A percentile compares a stretch with the other conserved stretches of the same genome.
Evolutionary conservation across 768 basidiomycete genomes (phyloP).

Genomic region (Clitopilus passeckerianus): DNA sequence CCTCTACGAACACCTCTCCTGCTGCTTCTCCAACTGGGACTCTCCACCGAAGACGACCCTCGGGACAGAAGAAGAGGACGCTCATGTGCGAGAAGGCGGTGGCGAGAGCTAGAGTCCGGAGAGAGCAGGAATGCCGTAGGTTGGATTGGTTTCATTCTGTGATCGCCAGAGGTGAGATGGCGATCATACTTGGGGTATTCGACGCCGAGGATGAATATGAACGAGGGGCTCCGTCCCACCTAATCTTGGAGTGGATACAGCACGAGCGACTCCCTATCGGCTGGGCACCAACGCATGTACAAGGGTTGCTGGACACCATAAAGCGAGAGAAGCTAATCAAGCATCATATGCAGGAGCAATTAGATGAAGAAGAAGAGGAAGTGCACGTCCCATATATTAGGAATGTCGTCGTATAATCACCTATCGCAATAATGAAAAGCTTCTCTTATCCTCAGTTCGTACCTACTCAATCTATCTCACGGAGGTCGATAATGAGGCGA

Average conservation of each 20-base stretch:
- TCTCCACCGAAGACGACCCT: conserved; percentile 20
- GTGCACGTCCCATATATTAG: neutral
- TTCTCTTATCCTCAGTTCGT: neutral
- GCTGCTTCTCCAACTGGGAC: conserved; percentile 11
- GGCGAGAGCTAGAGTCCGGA: conserved; percentile 45
- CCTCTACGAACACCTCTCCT: conserved; percentile 3
- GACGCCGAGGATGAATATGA: conserved; percentile 29
- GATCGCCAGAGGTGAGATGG: conserved; percentile 67
- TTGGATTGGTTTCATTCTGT: conserved; percentile 46
- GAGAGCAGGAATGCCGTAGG: conserved; percentile 38
- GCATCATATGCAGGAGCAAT: conserved; percentile 17
- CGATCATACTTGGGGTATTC: conserved; percentile 56
- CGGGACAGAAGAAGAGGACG: conserved; percentile 12
- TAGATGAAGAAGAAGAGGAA: neutral
- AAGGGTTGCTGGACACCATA: conserved; percentile 30
- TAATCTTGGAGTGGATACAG: conserved; percentile 44
- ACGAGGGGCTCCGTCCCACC: conserved; percentile 38
- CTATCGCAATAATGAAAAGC: neutral
- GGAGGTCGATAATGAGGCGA: too few relatives aligned
- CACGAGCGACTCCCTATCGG: conserved; percentile 47
- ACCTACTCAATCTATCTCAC: neutral
- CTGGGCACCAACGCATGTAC: conserved; percentile 33
- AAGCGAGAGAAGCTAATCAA: conserved; percentile 25
- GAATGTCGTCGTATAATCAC: neutral
- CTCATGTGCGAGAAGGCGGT: conserved; percentile 37